Base-by-base conservation (phyloP, 1,139 yeast genomes). In the Diutina rugosa region DNA sequence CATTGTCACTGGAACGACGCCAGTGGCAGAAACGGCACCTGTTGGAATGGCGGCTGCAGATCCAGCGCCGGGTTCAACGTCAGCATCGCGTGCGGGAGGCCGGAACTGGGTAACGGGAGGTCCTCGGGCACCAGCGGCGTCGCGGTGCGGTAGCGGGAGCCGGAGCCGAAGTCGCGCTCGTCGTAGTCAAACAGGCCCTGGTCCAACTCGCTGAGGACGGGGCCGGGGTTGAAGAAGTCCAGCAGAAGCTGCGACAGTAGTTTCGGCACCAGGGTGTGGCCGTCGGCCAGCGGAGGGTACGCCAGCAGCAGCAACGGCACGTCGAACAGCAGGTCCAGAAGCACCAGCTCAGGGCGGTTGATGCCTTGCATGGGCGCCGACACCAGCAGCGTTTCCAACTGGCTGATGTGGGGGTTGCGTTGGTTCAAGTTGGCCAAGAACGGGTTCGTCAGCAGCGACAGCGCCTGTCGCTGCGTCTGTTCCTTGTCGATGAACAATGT, bases 331-430 rank as follows among this genome's bases (percentile, higher is more conserved):
- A 32, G 32, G 28, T 49, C 53, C 44, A 32, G 32, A 30, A 49
- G 53, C 35, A 49, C 53, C 53, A 49, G 53, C 32, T 49, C 53
- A 1, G 53, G 53, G 14, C 53, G 53, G 44, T n/a, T 49, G 18
- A 49, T 12, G 29, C 53, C 53, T 1, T 38, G 44, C 14, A 38
- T 10, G 12, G 51, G 51, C 21, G 51, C 29, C 8, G 51, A 28
- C 12, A 18, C 51, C n/a, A 47, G n/a, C 12, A 16, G 18, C 3
- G 26, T 10, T 28, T 44, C 46, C 35, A 16, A 14, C 4, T 26
- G 35, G 16, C n/a, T 21, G n/a, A 21, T 21, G 29, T 28, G 30
- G 16, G 30, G 35, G 49, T 46, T 46, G 14, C 41, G 41, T 10
- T 44, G 46, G 21, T n/a, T 9, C 21, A 44, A 6, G 8, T 44